These are phyloP conservation scores for Gracilaria vermiculophylla DNA, from an alignment of 23 red algal species.

Conservation along the genomic window DNA sequence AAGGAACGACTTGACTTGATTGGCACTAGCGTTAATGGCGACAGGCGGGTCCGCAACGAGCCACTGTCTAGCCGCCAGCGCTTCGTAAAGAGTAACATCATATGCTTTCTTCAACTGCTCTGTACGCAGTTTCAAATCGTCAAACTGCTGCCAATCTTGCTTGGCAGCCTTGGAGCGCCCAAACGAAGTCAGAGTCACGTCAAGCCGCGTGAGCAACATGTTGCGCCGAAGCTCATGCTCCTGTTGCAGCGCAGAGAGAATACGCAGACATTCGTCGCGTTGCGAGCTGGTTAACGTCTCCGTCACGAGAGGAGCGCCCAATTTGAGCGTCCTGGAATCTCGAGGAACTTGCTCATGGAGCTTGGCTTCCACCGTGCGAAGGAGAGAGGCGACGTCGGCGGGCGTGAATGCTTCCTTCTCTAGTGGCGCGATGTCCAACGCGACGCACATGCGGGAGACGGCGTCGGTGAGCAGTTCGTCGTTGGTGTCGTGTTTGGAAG, in stretches of 20 bases:
- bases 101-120: background rate
- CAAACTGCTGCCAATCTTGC: background rate
- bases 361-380: background rate
- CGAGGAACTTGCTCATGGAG: background rate
- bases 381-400: background rate
- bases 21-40: background rate
- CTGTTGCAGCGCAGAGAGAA: background rate
- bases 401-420: background rate
- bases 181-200: background rate
- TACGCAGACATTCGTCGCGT: background rate
- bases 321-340: background rate
- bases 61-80: background rate
- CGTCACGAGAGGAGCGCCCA: background rate
- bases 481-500: background rate
- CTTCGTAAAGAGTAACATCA: background rate
- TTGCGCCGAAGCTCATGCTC: background rate
- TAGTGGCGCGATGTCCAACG: background rate
- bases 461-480: background rate
- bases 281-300: background rate
- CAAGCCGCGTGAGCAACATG: constrained; percentile 9
- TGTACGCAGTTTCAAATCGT: background rate
- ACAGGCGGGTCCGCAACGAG: background rate
- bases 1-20: background rate
- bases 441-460: background rate
- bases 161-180: background rate